These are phyloP conservation scores for Bimuria novae-zelandiae DNA, from an alignment of 2,329 filamentous ascomycete genomes.

Conservation along the genomic window DNA sequence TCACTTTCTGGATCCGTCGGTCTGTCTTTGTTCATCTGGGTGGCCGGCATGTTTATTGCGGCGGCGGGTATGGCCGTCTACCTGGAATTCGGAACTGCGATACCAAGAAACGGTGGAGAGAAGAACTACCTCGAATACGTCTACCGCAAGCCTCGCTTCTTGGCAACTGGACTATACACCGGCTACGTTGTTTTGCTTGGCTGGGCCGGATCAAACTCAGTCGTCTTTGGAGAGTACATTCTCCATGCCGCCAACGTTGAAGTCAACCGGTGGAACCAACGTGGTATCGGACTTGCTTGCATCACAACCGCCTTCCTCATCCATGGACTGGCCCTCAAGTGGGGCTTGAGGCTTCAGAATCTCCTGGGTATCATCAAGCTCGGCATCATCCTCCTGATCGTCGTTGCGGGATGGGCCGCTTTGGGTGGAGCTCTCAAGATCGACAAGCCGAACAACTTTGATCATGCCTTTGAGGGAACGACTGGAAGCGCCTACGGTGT, in stretches of 20 bases:
- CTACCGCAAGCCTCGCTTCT: conserved; percentile 64
- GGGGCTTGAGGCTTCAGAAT: conserved; percentile 71
- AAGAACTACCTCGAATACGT: conserved; percentile 71
- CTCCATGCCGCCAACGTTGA: conserved; percentile 67
- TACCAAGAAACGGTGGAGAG: conserved; percentile 68
- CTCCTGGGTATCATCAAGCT: conserved; percentile 69
- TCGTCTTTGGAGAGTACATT: conserved; percentile 73
- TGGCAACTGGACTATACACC: conserved; percentile 63
- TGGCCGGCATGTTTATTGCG: conserved; percentile 65
- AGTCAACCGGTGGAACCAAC: conserved; percentile 69
- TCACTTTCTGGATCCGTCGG: conserved; percentile 64
- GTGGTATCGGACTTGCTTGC: conserved; percentile 68
- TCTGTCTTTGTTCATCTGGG: conserved; percentile 66
- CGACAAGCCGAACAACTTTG: conserved; percentile 66
- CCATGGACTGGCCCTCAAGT: conserved; percentile 66
- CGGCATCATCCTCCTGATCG: conserved; percentile 67
- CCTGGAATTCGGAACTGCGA: conserved; percentile 67
- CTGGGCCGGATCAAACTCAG: conserved; percentile 69
- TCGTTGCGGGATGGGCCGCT: conserved; percentile 65
- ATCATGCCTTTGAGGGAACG: conserved; percentile 67
- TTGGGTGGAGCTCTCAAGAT: conserved; percentile 65
- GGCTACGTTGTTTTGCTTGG: conserved; percentile 65
- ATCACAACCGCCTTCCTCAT: conserved; percentile 68
- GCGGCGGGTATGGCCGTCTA: conserved; percentile 67
- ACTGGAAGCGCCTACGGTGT: conserved; percentile 68